Base-by-base conservation (phyloP, 2,329 filamentous ascomycete species). In the Paracorniculantispora psalliotae region DNA sequence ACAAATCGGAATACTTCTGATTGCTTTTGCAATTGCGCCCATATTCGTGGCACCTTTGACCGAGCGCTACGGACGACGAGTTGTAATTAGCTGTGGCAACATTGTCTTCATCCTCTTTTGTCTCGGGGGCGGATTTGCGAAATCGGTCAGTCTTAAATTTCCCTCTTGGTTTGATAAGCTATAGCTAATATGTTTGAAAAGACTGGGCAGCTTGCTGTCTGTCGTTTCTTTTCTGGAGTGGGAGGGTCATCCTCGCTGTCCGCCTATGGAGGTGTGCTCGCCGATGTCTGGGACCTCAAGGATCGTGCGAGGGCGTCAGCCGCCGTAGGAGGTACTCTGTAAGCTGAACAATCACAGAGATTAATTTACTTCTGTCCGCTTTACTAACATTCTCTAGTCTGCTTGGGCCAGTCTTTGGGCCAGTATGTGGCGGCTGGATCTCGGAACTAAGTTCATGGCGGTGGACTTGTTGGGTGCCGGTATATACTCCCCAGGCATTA, bases 381-480 rank as follows among this genome's bases (percentile, higher is more conserved):
- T n/a, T n/a, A 10, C 23, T 41, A 15, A 23, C 33, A 41, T 5
- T 15, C 10, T 21, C 23, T 6, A 59, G 57, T 5, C 43, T 59
- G 12, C 25, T 59, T 15, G 57, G 57, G 21, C 57, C 57, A 21
- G 41, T 54, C 41, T 17, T 59, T 23, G 57, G 57, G 19, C 57
- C 57, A 1, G 49, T 53, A 7, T 53, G 48, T 37, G 49, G 57
- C 25, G 57, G 57, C 13, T 59, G 57, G 57, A 54, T 59, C 39
- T 59, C 57, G 1, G 25, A 59, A 33, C 37, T 37, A 13, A 37
- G 33, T 19, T 59, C 57, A 12, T 59, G 57, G 57, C 37, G 57
- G 17, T 59, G 57, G 57, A 47, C 57, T 48, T 49, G 37, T 19
- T 59, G 49, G 57, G 49, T 59, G 30, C 57, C 57, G n/a, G 49